Base-by-base conservation (phyloP, 441 rosid species). In the Omphalea diandra region DNA sequence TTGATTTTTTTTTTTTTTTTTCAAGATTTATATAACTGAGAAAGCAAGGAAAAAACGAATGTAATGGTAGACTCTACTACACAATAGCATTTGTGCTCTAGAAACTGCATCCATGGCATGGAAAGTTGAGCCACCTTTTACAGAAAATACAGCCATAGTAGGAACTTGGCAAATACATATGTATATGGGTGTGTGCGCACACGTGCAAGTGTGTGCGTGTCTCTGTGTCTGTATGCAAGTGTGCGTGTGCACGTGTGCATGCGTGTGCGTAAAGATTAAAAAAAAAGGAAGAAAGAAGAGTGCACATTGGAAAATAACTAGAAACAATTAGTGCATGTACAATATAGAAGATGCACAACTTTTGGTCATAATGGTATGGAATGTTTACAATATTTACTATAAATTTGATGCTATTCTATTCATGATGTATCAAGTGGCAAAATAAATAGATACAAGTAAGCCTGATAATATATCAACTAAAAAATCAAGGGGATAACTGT, bases 31-130 rank as follows among this genome's bases (percentile, higher is more conserved):
- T 11, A 54, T 22, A 52, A 17, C 7, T 20, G 65, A 68, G 70
- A 67, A 70, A 8, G 44, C 40, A 44, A 43, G 41, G 47, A 57
- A 70, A 22, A 54, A 50, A 43, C 5, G 49, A 50, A 47, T 69
- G 15, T 32, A 60, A 58, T 15, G 17, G 36, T 32, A 47, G 52
- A 40, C 36, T 2, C 43, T 56, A 11, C 49, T 43, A 67, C 24
- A 27, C 33, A 35, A 29, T 7, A 53, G 67, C 40, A 54, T 11
- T 50, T 22, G 43, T 0, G 31, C 33, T 59, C 38, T 7, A 55
- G 54, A 41, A 20, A 40, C 3, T 15, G 59, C 60, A 36, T 5
- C 17, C n/a, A 35, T 31, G 35, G 36, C 46, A 69, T 33, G 43
- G 12, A 57, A 26, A 49, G 32, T 26, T 31, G 59, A 67, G 52